A percentile compares a stretch with the other conserved stretches of the same genome.
These are phyloP conservation scores for Zymoseptoria tritici DNA, from an alignment of 2,329 filamentous ascomycete genomes.

Conservation along the genomic window DNA sequence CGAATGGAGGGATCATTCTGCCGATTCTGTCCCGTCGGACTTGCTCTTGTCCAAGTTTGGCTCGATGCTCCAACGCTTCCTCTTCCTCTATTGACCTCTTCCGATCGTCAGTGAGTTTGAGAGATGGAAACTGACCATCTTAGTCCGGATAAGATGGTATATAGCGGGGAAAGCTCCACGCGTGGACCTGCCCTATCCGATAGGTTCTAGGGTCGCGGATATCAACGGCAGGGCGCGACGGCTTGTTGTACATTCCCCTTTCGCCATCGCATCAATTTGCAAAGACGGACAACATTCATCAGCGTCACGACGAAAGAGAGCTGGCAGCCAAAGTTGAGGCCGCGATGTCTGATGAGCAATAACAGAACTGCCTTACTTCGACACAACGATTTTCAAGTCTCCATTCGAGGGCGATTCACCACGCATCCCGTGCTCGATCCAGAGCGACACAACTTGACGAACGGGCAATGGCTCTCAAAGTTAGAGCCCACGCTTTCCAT, in stretches of 20 bases:
- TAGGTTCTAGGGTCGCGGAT: not conserved
- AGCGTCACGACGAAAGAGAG: too few species aligned
- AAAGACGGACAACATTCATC: too few species aligned
- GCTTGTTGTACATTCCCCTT: not conserved
- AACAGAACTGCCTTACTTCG: too few species aligned
- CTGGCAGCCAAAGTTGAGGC: too few species aligned
- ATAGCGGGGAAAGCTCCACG: not conserved
- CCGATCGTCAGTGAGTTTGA: not conserved
- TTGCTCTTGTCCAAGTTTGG: not conserved
- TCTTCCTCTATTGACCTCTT: not conserved
- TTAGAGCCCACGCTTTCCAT: too few species aligned
- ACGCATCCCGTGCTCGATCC: too few species aligned
- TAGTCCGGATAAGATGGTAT: not conserved
- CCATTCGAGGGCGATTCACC: too few species aligned
- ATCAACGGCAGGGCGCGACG: not conserved
- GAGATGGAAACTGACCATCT: not conserved
- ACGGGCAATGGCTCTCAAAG: too few species aligned
- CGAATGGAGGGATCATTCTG: constrained; percentile 40
- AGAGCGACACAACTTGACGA: too few species aligned
- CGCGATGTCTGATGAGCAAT: too few species aligned
- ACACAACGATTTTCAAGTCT: too few species aligned
- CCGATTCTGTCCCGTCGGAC: constrained; percentile 3
- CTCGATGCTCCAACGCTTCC: not conserved
- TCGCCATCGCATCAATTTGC: not conserved
- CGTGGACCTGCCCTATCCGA: not conserved